Percentiles rank a stretch among this genome's conserved stretches.
Conservation (phyloP, 2,329 filamentous ascomycete genomes). For the Colletotrichum sp. region DNA sequence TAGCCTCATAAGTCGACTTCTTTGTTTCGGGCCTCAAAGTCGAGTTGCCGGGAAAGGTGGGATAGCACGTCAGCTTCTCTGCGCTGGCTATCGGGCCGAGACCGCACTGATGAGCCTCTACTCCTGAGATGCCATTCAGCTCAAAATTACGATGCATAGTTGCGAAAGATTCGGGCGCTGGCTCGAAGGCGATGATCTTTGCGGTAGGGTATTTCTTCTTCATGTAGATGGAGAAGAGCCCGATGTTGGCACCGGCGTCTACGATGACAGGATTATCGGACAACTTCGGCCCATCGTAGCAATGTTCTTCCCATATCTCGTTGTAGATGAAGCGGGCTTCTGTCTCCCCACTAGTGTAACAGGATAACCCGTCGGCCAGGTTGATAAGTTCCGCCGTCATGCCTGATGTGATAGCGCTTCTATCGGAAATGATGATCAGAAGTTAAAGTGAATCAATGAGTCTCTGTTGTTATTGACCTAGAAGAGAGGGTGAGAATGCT, state of each 20-base stretch:
- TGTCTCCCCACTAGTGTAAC: conserved; percentile 10
- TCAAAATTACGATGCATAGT: conserved; percentile 22
- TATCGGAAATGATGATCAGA: background rate
- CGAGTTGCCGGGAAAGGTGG: conserved; percentile 25
- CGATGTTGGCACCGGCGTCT: conserved; percentile 30
- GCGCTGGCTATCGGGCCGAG: conserved; percentile 2
- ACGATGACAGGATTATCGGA: conserved; percentile 21
- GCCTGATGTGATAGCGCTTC: background rate
- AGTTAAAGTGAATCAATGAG: background rate
- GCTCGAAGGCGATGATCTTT: conserved; percentile 29
- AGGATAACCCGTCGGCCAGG: conserved; percentile 10
- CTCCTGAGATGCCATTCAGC: conserved; percentile 12
- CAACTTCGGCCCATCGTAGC: conserved; percentile 22
- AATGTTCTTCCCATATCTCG: conserved; percentile 25
- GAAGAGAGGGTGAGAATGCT: background rate
- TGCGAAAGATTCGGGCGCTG: conserved; percentile 23
- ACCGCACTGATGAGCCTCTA: conserved; percentile 15
- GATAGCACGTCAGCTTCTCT: conserved; percentile 22
- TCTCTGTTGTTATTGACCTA: background rate
- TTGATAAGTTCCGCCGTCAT: background rate
- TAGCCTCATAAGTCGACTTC: background rate
- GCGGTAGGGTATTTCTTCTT: conserved; percentile 26
- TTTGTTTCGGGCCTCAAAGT: conserved; percentile 24
- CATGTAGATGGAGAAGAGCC: conserved; percentile 28
- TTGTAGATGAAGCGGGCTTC: conserved; percentile 26